phyloP scores from a whole-genome alignment of 345 rosid species.

The Citrus medica region DNA sequence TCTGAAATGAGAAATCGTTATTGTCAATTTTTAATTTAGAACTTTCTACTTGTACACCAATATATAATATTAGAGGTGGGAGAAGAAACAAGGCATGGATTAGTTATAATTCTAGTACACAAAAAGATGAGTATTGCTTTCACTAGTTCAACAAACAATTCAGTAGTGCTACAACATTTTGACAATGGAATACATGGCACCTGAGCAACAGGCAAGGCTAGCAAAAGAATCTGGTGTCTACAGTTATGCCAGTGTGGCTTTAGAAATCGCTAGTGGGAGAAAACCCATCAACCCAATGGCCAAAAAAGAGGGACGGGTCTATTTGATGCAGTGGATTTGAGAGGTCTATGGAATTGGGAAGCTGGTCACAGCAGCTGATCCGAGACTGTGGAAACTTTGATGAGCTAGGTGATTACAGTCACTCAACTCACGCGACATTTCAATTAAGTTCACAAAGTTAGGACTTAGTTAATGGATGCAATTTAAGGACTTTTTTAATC shows the following conservation, averaged over 20 bases:
- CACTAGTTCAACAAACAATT: conserved; percentile 6
- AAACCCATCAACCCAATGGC: neutral
- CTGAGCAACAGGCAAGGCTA: conserved; percentile 15
- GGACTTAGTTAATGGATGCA: too few relatives aligned
- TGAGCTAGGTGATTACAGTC: neutral
- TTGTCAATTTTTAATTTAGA: too few relatives aligned
- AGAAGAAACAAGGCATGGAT: conserved; percentile 22
- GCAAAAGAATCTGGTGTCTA: conserved; percentile 28
- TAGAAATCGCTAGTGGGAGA: conserved; percentile 27
- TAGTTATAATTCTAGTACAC: conserved; percentile 18
- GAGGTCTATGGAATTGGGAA: conserved; percentile 3
- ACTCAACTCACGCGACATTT: too few relatives aligned
- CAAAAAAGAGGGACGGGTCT: neutral
- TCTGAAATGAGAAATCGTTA: too few relatives aligned
- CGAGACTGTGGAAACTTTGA: neutral
- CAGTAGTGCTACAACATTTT: neutral
- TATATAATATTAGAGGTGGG: neutral
- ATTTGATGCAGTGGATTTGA: conserved; percentile 5
- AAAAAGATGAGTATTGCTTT: conserved; percentile 7
- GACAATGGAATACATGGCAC: conserved; percentile 20
- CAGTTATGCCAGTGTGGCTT: conserved; percentile 31
- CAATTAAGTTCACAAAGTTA: too few relatives aligned
- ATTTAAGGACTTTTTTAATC: too few relatives aligned
- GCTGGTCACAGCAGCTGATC: neutral
- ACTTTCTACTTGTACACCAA: too few relatives aligned